Percentiles rank a stretch among this genome's conserved stretches.
phyloP scores from a whole-genome alignment of 164 flowering plant genomes.

The Liriodendron chinense region DNA sequence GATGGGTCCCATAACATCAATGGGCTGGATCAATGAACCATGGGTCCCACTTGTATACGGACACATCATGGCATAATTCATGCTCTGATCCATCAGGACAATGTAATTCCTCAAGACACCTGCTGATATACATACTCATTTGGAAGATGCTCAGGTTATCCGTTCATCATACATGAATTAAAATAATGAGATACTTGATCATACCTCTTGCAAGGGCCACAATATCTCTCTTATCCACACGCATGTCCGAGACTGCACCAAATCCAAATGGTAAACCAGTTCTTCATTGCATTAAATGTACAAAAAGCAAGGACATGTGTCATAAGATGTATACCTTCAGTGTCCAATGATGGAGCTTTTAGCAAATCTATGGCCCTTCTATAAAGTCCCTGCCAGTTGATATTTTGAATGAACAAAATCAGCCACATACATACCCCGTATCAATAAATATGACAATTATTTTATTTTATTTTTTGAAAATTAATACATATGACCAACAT shows the following conservation, averaged over 20 bases:
- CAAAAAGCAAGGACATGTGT: not conserved
- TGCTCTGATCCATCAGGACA: not conserved
- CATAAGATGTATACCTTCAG: conserved; percentile 39
- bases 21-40: not conserved
- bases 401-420: not conserved
- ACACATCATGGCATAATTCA: not conserved
- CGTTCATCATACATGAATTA: not conserved
- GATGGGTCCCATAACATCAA: no score
- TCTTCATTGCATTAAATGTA: not conserved
- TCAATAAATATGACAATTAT: no score
- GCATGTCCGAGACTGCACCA: conserved; percentile 32
- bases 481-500: not conserved
- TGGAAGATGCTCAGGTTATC: not conserved
- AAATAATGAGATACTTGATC: conserved; percentile 1
- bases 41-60: not conserved
- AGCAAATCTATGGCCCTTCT: conserved; percentile 73
- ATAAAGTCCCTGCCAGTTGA: conserved; percentile 62
- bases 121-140: no score
- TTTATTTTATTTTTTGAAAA: no score
- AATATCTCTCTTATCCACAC: conserved; percentile 48
- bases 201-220: conserved; percentile 92
- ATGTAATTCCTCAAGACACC: no score
- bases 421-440: not conserved
- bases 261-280: not conserved
- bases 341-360: conserved; percentile 75